Evolutionary conservation across 768 basidiomycete species (phyloP), one percentile per base, ranked within the genome.

Genomic region (Russula sp.): DNA sequence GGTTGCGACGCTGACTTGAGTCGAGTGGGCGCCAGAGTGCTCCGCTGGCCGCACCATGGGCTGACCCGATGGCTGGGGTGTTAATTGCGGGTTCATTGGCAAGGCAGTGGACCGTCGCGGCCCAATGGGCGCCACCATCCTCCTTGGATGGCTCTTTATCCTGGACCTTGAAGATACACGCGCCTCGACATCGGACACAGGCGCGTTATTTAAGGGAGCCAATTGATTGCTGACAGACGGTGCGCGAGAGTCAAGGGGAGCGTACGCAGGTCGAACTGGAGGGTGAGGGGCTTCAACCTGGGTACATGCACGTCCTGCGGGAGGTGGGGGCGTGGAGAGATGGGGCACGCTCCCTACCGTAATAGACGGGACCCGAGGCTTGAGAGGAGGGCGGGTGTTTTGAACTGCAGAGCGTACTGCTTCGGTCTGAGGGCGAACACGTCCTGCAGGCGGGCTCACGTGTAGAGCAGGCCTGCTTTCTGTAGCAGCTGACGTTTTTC

Each of bases 141-240:
- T 58, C 29, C 29, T 58, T 20, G 61, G 61, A 29, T 62, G 61
- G 38, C 50, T 53, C 49, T 58, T 62, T 41, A 62, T 53, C 29
- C 38, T 50, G 35, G 54, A 36, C 3, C 56, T 42, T 13, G 60
- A 61, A 47, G 56, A 56, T 29, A 29, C 7, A 45, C 36, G 20
- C 9, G 22, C 48, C 22, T 41, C 25, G 8, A n/a, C 8, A 34
- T 61, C 42, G 6, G 56, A 38, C 9, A 14, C 35, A 8, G 55
- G 14, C 10, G 20, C 7, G 6, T 3, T 32, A 6, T 41, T 49
- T 16, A 32, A 29, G 1, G 43, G 43, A 32, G 42, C 9, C 11
- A 11, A 9, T 47, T 29, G 29, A 8, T 45, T 50, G 13, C 34
- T 29, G 29, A 41, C 16, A 8, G 41, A 22, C 8, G 45, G 5